Conservation (phyloP, 2,329 filamentous ascomycete species). For the Monosporascus sp. region DNA sequence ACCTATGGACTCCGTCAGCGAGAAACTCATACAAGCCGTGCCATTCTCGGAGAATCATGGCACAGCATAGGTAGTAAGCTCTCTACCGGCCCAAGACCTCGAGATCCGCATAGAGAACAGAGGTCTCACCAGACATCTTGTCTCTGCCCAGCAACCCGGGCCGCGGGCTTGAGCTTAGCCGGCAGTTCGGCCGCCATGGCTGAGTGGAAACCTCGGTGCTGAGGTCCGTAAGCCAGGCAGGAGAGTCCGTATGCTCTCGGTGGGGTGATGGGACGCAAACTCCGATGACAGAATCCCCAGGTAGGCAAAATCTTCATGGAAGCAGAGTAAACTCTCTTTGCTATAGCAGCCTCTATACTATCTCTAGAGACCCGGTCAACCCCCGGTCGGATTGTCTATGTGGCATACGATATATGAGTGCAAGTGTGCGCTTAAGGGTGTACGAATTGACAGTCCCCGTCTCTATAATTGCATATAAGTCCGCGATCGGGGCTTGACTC, state of each 20-base stretch:
- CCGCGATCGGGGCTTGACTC: background rate
- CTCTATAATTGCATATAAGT: background rate
- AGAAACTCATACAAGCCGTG: background rate
- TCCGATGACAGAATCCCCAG: constrained; percentile 6
- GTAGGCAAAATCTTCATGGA: constrained; percentile 17
- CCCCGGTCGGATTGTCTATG: background rate
- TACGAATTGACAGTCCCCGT: background rate
- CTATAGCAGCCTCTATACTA: background rate
- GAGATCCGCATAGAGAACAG: no score
- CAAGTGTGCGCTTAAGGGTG: background rate
- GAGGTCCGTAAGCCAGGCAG: background rate
- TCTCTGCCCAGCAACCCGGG: constrained; percentile 42
- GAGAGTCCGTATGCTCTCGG: background rate
- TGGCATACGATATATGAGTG: background rate
- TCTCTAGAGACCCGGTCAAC: constrained; percentile 1
- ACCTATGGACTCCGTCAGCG: constrained; percentile 35
- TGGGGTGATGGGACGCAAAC: background rate
- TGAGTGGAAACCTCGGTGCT: constrained; percentile 21
- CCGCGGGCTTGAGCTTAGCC: constrained; percentile 45
- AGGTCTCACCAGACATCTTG: constrained; percentile 47
- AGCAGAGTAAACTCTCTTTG: background rate
- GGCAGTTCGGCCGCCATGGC: constrained; percentile 35
- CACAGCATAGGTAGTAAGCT: background rate
- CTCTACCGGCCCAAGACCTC: no score
- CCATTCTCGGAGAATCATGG: background rate